phyloP scores from a whole-genome alignment of 192 early-diverging fungal species.

The Backusella liffmaniae region DNA sequence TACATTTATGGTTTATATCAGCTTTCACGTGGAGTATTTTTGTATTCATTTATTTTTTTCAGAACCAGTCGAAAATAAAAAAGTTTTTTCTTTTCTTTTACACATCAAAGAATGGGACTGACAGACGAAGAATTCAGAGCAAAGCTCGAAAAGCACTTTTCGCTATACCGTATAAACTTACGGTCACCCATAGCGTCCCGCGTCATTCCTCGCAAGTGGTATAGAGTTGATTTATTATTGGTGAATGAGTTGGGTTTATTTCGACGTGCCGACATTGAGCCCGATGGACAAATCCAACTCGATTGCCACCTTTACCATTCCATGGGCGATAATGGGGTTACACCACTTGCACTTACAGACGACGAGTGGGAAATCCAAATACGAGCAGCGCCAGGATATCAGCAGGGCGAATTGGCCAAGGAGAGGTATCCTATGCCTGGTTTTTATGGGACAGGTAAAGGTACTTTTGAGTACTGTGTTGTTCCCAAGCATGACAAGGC shows the following conservation, averaged over 20 bases:
- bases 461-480: slow-evolving; percentile 28
- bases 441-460: slow-evolving; percentile 21
- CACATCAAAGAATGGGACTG: background rate
- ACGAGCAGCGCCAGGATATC: background rate
- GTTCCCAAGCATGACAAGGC: background rate
- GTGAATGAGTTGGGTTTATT: slow-evolving; percentile 38
- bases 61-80: too few relatives aligned
- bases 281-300: slow-evolving; percentile 20
- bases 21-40: too few relatives aligned
- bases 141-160: slow-evolving; percentile 31
- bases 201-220: slow-evolving; percentile 21
- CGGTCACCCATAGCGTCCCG: slow-evolving; percentile 14
- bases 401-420: background rate
- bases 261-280: slow-evolving; percentile 20
- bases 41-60: too few relatives aligned
- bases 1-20: too few relatives aligned
- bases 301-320: slow-evolving; percentile 15
- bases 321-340: background rate
- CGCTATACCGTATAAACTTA: slow-evolving; percentile 29
- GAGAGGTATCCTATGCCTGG: slow-evolving; percentile 5
- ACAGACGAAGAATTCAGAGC: slow-evolving; percentile 30
- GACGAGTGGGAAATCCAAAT: slow-evolving; percentile 9
- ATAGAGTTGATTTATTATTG: slow-evolving; percentile 29
- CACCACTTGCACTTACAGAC: slow-evolving; percentile 3
- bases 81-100: background rate